Evolutionary conservation across 2,329 filamentous ascomycete genomes (phyloP), one percentile per base, ranked within the genome.

Genomic region (Dactylellina leptospora): DNA sequence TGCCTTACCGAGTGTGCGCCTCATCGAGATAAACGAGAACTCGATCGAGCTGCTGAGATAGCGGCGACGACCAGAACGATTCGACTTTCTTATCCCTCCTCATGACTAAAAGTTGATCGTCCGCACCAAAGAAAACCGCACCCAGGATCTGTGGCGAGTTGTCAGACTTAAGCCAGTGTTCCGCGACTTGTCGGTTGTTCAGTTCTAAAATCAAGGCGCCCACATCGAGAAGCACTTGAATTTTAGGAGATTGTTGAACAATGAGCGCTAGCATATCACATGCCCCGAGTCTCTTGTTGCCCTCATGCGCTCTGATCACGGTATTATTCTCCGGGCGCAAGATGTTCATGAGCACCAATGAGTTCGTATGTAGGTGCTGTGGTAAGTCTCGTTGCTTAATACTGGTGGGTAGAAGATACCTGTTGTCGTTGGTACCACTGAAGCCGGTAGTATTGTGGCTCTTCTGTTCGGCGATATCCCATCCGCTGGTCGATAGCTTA

Each of bases 21-120:
- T 93, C 86, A 56, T 92, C 90, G 0, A 93, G 80, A 56, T 87
- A 92, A 0, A 92, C 82, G 0, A 91, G 77, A 56, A 89, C 92
- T 0, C 72, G 74, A 2, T 86, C 85, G 0, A 89, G 77, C 2
- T 87, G 83, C 0, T 82, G 80, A 0, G 80, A 78, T 74, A 85
- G 90, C 0, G 87, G 82, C 0, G 90, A 92, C 0, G 80, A 82
- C 1, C 84, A 81, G 0, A 92, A 80, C 0, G 79, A 75, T 36
- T 87, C 84, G 0, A 82, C 73, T 13, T 47, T 72, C 10, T 0
- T 77, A 76, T 0, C 82, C 0, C 82, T 81, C 63, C 86, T 82
- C 0, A 88, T 40, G 0, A 89, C 84, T 0, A 78, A 81, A 0
- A 87, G 74, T 2, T 87, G 82, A 28, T 90, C 85, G 0, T 82